Percentiles rank a stretch among this genome's conserved stretches.
These are phyloP conservation scores for Gloeophyllum trabeum DNA, from an alignment of 768 basidiomycete genomes.

Conservation along the genomic window DNA sequence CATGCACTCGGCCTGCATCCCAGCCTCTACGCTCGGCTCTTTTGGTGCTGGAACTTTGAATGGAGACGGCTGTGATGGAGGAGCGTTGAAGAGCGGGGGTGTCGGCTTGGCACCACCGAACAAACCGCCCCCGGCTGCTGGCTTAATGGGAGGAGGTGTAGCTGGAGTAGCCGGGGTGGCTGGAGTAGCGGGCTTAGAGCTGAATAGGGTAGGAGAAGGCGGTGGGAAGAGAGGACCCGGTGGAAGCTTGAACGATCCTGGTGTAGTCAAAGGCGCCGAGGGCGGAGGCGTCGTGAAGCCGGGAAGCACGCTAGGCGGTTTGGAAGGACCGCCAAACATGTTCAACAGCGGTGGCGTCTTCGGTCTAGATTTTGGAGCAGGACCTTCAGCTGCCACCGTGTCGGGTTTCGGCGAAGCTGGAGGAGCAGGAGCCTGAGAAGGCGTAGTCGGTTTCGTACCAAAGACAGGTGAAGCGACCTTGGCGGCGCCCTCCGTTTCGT, in stretches of 20 bases:
- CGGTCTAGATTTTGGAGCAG: slow-evolving; percentile 22
- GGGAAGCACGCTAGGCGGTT: neutral
- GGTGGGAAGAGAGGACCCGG: neutral
- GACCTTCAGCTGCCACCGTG: neutral
- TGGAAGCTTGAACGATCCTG: neutral
- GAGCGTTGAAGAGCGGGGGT: slow-evolving; percentile 2
- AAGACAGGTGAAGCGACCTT: slow-evolving; percentile 12
- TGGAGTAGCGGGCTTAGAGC: neutral
- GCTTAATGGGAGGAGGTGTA: neutral
- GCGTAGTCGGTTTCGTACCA: neutral
- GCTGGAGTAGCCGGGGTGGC: neutral
- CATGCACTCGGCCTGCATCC: slow-evolving; percentile 59
- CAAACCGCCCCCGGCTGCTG: neutral
- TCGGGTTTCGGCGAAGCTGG: neutral
- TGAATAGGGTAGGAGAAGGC: neutral
- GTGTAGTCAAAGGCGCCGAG: neutral
- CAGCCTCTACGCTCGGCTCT: slow-evolving; percentile 32
- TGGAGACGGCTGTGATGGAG: slow-evolving; percentile 1
- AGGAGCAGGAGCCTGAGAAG: neutral
- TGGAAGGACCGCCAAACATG: neutral
- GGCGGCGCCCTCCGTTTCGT: neutral
- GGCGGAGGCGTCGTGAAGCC: slow-evolving; percentile 5
- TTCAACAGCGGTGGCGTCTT: slow-evolving; percentile 36
- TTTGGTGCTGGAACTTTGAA: slow-evolving; percentile 7
- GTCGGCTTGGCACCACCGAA: neutral